A percentile compares a stretch with the other conserved stretches of the same genome.
Evolutionary conservation across 805 yeast genomes (phyloP).

Genomic region (Suhomyces prunicola): DNA sequence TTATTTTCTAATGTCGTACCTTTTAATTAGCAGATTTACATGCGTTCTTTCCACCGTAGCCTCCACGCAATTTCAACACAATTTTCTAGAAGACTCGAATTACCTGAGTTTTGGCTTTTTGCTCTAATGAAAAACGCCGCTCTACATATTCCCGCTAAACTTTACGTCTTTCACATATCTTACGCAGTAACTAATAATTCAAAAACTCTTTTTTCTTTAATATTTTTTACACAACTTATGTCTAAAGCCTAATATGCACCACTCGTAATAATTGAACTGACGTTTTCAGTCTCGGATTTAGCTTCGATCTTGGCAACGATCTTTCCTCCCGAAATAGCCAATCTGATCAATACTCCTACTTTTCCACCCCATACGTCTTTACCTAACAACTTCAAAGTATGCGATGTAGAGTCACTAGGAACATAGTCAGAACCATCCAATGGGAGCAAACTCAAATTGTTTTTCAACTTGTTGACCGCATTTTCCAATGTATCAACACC

Average conservation of each 20-base stretch:
- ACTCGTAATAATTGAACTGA: constrained; percentile 50
- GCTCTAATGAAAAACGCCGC: background rate
- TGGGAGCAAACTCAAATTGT: constrained; percentile 51
- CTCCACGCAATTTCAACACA: background rate
- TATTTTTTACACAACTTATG: background rate
- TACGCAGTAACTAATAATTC: background rate
- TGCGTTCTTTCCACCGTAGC: background rate
- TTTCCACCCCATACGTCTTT: constrained; percentile 63
- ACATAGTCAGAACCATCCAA: constrained; percentile 71
- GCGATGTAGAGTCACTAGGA: constrained; percentile 56
- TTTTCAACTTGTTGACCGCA: constrained; percentile 50
- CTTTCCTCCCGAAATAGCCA: constrained; percentile 55
- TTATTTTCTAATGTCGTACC: no score
- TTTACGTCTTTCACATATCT: background rate
- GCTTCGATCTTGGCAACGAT: constrained; percentile 58
- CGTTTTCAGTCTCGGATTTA: constrained; percentile 44
- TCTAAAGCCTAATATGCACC: constrained; percentile 8
- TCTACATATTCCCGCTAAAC: background rate
- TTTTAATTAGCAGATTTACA: background rate
- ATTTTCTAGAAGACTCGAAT: background rate
- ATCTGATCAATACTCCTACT: constrained; percentile 47
- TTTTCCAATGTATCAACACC: constrained; percentile 33
- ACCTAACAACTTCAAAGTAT: constrained; percentile 79
- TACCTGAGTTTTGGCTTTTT: background rate
- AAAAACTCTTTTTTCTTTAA: background rate